Conservation (phyloP, 2,329 filamentous ascomycete genomes). For the Fusarium odoratissimum region DNA sequence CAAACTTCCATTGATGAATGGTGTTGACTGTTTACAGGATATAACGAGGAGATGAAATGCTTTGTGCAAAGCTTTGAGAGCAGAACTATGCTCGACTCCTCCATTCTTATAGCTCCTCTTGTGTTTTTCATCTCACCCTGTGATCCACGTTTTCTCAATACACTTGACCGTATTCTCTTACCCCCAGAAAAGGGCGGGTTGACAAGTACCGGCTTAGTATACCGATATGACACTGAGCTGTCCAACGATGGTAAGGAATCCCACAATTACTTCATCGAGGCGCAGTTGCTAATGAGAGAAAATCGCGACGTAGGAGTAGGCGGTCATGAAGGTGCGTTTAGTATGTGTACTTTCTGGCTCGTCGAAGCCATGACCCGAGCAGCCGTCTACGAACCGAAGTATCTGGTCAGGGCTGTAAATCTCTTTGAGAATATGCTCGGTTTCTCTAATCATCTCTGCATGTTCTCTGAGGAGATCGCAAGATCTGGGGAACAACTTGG, state of each 20-base stretch:
- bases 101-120: constrained; percentile 79
- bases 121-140: constrained; percentile 85
- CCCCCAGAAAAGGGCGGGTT: constrained; percentile 80
- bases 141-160: constrained; percentile 79
- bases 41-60: constrained; percentile 74
- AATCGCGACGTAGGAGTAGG: constrained; percentile 67
- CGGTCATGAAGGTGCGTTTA: constrained; percentile 80
- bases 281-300: constrained; percentile 5
- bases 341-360: constrained; percentile 87
- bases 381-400: constrained; percentile 72
- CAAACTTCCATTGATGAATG: neutral
- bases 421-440: constrained; percentile 82
- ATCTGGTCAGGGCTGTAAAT: constrained; percentile 70
- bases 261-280: neutral
- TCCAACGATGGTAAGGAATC: constrained; percentile 73
- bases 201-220: constrained; percentile 80
- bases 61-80: constrained; percentile 84
- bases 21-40: constrained; percentile 59
- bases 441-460: constrained; percentile 80
- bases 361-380: constrained; percentile 82
- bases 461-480: constrained; percentile 84
- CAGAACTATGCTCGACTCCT: constrained; percentile 76
- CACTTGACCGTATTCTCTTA: constrained; percentile 77
- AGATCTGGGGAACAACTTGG: constrained; percentile 80
- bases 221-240: constrained; percentile 76